Conservation (phyloP, 2,329 filamentous ascomycete species). For the Parastagonospora nodorum region DNA sequence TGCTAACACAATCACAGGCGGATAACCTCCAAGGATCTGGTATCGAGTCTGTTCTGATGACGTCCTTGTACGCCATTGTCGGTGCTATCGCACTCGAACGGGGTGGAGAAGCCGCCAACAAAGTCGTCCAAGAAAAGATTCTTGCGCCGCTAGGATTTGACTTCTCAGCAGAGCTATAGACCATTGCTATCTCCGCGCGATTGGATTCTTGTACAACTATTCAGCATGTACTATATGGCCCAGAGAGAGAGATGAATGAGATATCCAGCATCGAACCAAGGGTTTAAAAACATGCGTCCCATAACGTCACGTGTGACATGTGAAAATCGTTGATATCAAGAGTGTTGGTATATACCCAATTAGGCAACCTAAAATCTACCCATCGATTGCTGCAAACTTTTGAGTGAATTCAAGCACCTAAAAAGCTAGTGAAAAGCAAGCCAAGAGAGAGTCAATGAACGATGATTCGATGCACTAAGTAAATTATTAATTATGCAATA, state of each 20-base stretch:
- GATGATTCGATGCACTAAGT: too few relatives aligned
- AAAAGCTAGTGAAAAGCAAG: too few relatives aligned
- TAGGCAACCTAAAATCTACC: too few relatives aligned
- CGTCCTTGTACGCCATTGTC: conserved; percentile 81
- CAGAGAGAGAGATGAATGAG: background rate
- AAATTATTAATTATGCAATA: too few relatives aligned
- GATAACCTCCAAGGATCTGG: conserved; percentile 75
- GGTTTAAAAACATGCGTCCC: background rate
- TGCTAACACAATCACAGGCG: conserved; percentile 50
- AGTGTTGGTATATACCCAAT: too few relatives aligned
- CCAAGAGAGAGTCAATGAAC: too few relatives aligned
- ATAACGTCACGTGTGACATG: background rate
- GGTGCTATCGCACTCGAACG: conserved; percentile 89
- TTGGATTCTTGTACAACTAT: background rate
- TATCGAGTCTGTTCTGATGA: conserved; percentile 72
- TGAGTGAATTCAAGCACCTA: too few relatives aligned
- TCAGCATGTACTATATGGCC: conserved; percentile 1
- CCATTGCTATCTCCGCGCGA: background rate
- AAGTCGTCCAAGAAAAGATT: conserved; percentile 77
- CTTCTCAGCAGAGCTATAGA: conserved; percentile 24
- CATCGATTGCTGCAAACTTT: too few relatives aligned
- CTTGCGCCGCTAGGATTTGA: conserved; percentile 56
- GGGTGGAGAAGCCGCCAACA: conserved; percentile 77
- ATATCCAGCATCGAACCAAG: background rate
- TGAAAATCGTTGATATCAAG: too few relatives aligned